These are phyloP conservation scores for Santalum album DNA, from an alignment of 164 flowering plant genomes.

Conservation along the genomic window DNA sequence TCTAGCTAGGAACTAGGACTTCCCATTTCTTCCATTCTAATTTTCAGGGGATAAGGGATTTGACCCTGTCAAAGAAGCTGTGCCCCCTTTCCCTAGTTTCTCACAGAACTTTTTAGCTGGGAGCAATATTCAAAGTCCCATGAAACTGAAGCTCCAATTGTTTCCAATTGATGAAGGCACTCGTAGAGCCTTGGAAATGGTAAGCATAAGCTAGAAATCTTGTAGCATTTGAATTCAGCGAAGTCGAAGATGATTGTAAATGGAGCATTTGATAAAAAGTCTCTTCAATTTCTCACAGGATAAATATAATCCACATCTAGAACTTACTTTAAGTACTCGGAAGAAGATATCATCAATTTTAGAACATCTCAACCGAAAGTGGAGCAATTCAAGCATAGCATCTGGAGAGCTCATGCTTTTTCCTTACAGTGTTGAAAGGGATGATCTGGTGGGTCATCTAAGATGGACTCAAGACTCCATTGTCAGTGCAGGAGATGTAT, in stretches of 20 bases:
- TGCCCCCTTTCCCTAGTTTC: slow-evolving; percentile 19
- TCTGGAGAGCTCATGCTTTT: slow-evolving; percentile 72
- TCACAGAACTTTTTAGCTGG: slow-evolving; percentile 25
- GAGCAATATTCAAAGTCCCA: slow-evolving; percentile 21
- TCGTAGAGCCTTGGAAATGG: slow-evolving; percentile 79
- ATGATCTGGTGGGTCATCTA: slow-evolving; percentile 33
- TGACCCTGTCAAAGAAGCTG: slow-evolving; percentile 17
- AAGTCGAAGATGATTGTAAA: neutral
- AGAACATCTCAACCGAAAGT: slow-evolving; percentile 90
- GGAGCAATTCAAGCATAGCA: slow-evolving; percentile 76
- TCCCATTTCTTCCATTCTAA: slow-evolving; percentile 12
- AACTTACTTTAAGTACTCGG: slow-evolving; percentile 80
- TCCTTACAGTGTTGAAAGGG: slow-evolving; percentile 59
- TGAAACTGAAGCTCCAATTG: slow-evolving; percentile 87
- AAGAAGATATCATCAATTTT: slow-evolving; percentile 90
- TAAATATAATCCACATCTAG: slow-evolving; percentile 85
- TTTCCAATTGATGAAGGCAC: slow-evolving; percentile 90
- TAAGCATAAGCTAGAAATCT: slow-evolving; percentile 17
- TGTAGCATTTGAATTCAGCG: neutral
- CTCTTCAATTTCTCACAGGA: slow-evolving; percentile 41
- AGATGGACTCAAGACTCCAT: slow-evolving; percentile 77
- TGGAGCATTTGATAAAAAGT: neutral
- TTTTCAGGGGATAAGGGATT: slow-evolving; percentile 29
- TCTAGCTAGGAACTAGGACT: neutral
- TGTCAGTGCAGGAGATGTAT: slow-evolving; percentile 75